These are phyloP conservation scores for Fusarium solani-melongenae DNA, from an alignment of 2,329 filamentous ascomycete genomes.

Conservation along the genomic window DNA sequence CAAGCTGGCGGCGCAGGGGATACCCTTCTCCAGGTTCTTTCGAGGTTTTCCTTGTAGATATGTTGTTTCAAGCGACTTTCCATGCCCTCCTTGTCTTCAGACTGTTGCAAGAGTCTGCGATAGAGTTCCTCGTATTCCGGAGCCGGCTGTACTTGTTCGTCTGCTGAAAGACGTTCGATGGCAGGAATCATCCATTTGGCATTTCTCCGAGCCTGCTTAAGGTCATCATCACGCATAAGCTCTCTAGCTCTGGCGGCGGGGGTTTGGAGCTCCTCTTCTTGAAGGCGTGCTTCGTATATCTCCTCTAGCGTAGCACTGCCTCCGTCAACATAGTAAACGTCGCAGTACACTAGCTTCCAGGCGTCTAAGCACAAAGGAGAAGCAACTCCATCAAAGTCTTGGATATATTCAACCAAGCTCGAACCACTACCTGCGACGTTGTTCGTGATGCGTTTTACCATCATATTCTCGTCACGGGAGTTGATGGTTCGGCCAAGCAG, in stretches of 20 bases:
- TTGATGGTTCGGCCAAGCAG: conserved; percentile 19
- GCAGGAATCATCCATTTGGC: conserved; percentile 30
- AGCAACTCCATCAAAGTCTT: no score
- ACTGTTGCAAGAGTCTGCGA: neutral
- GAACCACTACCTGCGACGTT: no score
- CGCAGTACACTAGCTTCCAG: conserved; percentile 30
- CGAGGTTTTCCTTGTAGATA: neutral
- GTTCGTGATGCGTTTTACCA: neutral
- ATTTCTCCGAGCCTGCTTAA: conserved; percentile 24
- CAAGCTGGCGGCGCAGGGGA: conserved; percentile 30
- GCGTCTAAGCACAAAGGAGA: neutral
- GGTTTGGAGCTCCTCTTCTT: conserved; percentile 26
- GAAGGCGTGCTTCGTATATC: conserved; percentile 14
- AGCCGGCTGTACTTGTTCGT: neutral
- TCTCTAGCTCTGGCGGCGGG: conserved; percentile 16
- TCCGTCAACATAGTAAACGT: conserved; percentile 13
- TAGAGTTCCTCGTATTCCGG: neutral
- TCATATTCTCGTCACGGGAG: neutral
- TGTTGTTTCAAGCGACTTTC: neutral
- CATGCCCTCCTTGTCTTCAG: neutral
- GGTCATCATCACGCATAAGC: neutral
- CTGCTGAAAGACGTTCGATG: conserved; percentile 2
- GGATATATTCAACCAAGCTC: no score
- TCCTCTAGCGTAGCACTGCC: neutral
- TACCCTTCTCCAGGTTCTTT: conserved; percentile 17